Evolutionary conservation across 257 asterid genomes (phyloP), one percentile per base, ranked within the genome.

Genomic region (Solanum infundibuliforme): DNA sequence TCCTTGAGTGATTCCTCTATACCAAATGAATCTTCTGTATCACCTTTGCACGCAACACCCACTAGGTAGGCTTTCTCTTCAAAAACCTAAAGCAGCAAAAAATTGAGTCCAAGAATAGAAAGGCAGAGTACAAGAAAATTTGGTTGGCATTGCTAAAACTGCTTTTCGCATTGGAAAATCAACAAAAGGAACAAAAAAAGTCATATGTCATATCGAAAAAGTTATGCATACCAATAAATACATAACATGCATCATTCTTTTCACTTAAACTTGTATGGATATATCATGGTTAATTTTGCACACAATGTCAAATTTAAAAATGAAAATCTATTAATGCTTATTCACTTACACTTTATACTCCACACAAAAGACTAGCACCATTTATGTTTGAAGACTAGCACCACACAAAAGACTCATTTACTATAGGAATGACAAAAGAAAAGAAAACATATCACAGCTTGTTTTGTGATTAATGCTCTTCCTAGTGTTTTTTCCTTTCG

Each of bases 11-110:
- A 97, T 27, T 97, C 99, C 92, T 97, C 99, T 81, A 93, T 93
- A 34, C 92, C 90, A 87, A 96, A 97, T 25, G 95, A 88, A 90
- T 90, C 95, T 71, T 89, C 91, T 1, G 72, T 75, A 43, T 92
- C 96, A 77, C 96, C 95, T 93, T 93, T 97, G 92, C 93, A 91
- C 18, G 96, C 92, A 90, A 97, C 96, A 82, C 98, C 98, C 58
- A 96, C 96, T 77, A 96, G 90, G 88, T 95, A 97, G 84, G 99
- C 98, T 88, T 94, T 97, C 93, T 97, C 99, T 90, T 95, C 98
- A 87, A 95, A 89, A 88, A 95, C 99, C 99, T 97, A 87, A 29
- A 89, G 77, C 85, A 88, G 86, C 32, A 89, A 36, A 83, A 27
- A 86, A 41, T 21, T 52, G 20, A 88, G 32, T 66, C 6, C 18